Base-by-base conservation (phyloP, 2,329 filamentous ascomycete genomes). In the Penicillium sp. region DNA sequence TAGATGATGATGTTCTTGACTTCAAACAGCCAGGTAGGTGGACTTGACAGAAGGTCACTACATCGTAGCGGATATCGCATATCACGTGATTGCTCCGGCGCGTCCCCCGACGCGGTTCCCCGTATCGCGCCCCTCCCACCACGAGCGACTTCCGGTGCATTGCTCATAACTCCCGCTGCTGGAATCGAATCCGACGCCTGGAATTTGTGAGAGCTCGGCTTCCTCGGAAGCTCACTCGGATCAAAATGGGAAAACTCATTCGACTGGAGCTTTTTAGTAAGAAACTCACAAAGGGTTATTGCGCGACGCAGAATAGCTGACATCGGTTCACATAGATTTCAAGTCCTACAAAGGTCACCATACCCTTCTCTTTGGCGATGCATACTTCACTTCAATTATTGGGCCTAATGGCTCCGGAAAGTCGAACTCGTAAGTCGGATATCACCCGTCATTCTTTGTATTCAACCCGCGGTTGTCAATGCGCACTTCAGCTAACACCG, bases 281-380 rank as follows among this genome's bases (percentile, higher is more conserved):
- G 84, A 75, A 12, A 18, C 6, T 25, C 37, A 42, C 34, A 28
- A 6, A 9, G 28, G 44, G 26, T 34, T 39, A n/a, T 40, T 45
- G 39, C 29, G 39, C 9, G 50, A 46, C 46, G 44, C 34, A 43
- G 45, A 57, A 45, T 49, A 43, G 50, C 58, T 64, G 49, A 66
- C 50, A 39, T 59, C 70, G 51, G 66, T 46, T 51, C 66, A 45
- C 33, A 42, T 63, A 93, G 88, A 98, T 76, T 98, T 98, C 83
- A 98, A 98, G 76, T 97, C 93, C 61, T 98, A 98, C 77, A 95
- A 95, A 71, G 93, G 90, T 49, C 90, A 96, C 63, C 93, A 98
- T 74, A 85, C 82, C 51, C 82, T 98, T 39, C 82, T 96, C 45
- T 96, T 98, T 63, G 91, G 91, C 64, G 91, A 98, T 74, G 94